Percentiles rank a stretch among this genome's conserved stretches.
Evolutionary conservation across 768 basidiomycete species (phyloP).

Genomic region (Termitomyces sp.): DNA sequence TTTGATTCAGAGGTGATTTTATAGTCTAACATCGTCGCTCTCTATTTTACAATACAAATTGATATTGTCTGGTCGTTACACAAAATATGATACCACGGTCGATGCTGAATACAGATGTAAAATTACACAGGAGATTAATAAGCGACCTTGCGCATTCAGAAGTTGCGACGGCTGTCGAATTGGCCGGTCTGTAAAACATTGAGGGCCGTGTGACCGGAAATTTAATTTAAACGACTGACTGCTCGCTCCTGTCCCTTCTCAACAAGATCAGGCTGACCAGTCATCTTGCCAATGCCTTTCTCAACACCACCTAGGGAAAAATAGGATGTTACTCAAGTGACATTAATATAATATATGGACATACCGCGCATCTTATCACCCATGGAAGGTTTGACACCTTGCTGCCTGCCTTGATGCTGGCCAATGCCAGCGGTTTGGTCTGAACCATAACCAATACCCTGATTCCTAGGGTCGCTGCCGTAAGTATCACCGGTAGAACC

Average conservation of each 20-base stretch:
- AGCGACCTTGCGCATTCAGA: not conserved
- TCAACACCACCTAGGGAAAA: constrained; percentile 15
- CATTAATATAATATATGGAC: too few relatives aligned
- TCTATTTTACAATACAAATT: too few relatives aligned
- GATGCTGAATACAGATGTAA: too few relatives aligned
- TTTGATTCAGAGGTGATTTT: too few relatives aligned
- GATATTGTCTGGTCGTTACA: too few relatives aligned
- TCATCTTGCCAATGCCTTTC: constrained; percentile 17
- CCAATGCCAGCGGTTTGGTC: not conserved
- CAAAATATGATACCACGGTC: too few relatives aligned
- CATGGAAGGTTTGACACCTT: constrained; percentile 5
- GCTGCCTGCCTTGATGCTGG: not conserved
- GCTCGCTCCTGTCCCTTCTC: constrained; percentile 18
- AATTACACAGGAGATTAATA: not conserved
- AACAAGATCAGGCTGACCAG: constrained; percentile 14
- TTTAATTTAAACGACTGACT: too few relatives aligned
- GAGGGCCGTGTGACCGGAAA: too few relatives aligned
- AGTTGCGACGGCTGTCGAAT: not conserved
- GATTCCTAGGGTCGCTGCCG: constrained; percentile 1
- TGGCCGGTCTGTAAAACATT: not conserved
- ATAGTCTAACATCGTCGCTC: too few relatives aligned
- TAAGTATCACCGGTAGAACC: not conserved
- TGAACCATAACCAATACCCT: not conserved
- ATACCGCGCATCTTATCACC: constrained; percentile 20
- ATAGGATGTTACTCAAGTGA: too few relatives aligned